Conservation (phyloP, 768 basidiomycete genomes). For the Suillus paluster region DNA sequence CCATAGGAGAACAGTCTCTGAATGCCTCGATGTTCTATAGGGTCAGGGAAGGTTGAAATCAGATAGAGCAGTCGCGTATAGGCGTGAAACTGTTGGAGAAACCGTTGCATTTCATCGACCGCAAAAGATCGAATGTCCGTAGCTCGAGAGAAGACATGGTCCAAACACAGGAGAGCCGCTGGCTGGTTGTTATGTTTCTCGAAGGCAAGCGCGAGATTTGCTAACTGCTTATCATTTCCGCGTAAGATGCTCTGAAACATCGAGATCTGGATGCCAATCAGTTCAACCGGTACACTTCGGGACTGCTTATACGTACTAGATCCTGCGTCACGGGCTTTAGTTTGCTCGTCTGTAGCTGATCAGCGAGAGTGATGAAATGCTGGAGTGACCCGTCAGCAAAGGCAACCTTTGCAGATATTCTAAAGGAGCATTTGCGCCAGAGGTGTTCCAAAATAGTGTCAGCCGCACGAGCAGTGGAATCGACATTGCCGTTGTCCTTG, state of each 20-base stretch:
- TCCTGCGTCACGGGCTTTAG: slow-evolving; percentile 11
- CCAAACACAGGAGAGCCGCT: slow-evolving; percentile 48
- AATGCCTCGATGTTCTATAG: slow-evolving; percentile 23
- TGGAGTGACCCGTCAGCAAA: slow-evolving; percentile 9
- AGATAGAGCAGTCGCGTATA: slow-evolving; percentile 41
- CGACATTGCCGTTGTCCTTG: slow-evolving; percentile 29
- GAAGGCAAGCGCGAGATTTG: slow-evolving; percentile 38
- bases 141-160: slow-evolving; percentile 41
- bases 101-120: slow-evolving; percentile 29
- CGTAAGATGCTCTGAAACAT: slow-evolving; percentile 43
- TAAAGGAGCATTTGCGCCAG: slow-evolving; percentile 52
- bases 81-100: slow-evolving; percentile 38
- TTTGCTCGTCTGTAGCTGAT: slow-evolving; percentile 12
- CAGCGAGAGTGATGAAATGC: slow-evolving; percentile 32
- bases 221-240: slow-evolving; percentile 31
- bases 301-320: slow-evolving; percentile 15
- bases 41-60: slow-evolving; percentile 33
- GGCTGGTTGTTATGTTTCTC: slow-evolving; percentile 24
- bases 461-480: slow-evolving; percentile 39
- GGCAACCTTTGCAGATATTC: slow-evolving; percentile 20
- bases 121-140: slow-evolving; percentile 29
- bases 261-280: slow-evolving; percentile 18
- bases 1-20: slow-evolving; percentile 42
- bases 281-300: slow-evolving; percentile 24
- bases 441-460: slow-evolving; percentile 46